Percentiles rank a stretch among this genome's conserved stretches.
These are phyloP conservation scores for Rubroboletus pulcherrimus DNA, from an alignment of 768 basidiomycete species.

Conservation along the genomic window DNA sequence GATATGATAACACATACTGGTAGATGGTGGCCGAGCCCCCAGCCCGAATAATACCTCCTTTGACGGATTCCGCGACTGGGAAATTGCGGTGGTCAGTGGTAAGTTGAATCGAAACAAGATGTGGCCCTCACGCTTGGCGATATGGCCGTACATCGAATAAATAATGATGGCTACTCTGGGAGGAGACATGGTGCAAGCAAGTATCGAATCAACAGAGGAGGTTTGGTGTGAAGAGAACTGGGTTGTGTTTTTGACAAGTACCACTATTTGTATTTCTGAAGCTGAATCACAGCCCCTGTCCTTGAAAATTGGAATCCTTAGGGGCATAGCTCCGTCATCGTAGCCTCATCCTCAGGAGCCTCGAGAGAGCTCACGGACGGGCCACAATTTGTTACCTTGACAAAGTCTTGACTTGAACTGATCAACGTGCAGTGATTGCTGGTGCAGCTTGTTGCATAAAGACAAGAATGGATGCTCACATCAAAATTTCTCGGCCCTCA, in stretches of 20 bases:
- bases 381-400: neutral
- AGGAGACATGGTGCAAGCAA: conserved; percentile 35
- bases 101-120: neutral
- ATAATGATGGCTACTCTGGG: conserved; percentile 69
- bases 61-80: conserved; percentile 57
- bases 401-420: neutral
- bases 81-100: conserved; percentile 7
- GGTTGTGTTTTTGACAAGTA: neutral
- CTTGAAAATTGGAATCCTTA: conserved; percentile 5
- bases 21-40: conserved; percentile 51
- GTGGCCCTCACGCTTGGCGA: conserved; percentile 52
- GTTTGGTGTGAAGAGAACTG: neutral
- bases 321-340: conserved; percentile 5
- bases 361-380: neutral
- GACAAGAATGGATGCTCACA: neutral
- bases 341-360: neutral
- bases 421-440: neutral
- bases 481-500: neutral
- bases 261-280: conserved; percentile 12
- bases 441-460: neutral
- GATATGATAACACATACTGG: conserved; percentile 40
- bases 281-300: neutral
- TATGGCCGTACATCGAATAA: conserved; percentile 73
- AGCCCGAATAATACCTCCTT: conserved; percentile 42
- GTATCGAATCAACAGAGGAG: conserved; percentile 1